These are phyloP conservation scores for Helotiales sp. DNA, from an alignment of 2,329 filamentous ascomycete genomes.

Conservation along the genomic window DNA sequence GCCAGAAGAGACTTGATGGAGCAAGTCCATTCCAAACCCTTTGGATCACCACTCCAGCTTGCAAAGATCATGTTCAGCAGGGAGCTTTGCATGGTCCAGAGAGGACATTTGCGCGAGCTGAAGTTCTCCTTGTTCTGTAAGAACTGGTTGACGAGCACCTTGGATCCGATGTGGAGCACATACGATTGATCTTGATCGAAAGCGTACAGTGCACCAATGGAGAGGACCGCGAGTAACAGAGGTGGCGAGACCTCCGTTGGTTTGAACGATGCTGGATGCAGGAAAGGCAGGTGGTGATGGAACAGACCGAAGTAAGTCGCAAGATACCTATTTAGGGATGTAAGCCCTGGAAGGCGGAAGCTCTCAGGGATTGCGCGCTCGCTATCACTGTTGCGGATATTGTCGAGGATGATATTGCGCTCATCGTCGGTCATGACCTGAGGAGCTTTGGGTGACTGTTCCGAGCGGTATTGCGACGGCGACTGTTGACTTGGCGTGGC, in stretches of 20 bases:
- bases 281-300: conserved; percentile 93
- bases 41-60: conserved; percentile 97
- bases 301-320: conserved; percentile 97
- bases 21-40: conserved; percentile 97
- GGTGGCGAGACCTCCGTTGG: conserved; percentile 79
- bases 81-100: conserved; percentile 98
- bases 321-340: conserved; percentile 85
- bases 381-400: conserved; percentile 77
- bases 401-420: conserved; percentile 80
- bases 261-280: conserved; percentile 89
- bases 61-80: conserved; percentile 98
- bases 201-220: conserved; percentile 93
- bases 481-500: conserved; percentile 74
- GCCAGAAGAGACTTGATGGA: conserved; percentile 97
- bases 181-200: conserved; percentile 98
- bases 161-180: conserved; percentile 95
- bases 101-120: conserved; percentile 92
- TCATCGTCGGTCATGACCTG: conserved; percentile 85
- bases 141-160: conserved; percentile 95
- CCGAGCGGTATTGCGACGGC: conserved; percentile 68
- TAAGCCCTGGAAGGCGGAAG: conserved; percentile 81
- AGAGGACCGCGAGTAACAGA: conserved; percentile 83
- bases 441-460: conserved; percentile 69
- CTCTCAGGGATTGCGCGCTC: conserved; percentile 83
- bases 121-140: conserved; percentile 98